Conservation (phyloP, 257 asterid genomes). For the Jacaranda mimosifolia region DNA sequence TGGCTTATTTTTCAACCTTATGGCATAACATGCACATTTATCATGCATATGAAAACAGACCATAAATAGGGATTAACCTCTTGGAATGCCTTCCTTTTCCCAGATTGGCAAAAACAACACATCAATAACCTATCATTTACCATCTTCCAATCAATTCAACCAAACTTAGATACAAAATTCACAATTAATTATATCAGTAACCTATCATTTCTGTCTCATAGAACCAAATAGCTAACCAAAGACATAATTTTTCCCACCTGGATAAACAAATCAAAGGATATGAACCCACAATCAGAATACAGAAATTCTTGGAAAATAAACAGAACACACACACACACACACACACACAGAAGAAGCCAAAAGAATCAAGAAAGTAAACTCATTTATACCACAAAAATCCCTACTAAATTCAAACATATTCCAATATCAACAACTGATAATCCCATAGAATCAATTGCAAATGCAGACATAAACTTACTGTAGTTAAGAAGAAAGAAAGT, state of each 20-base stretch:
- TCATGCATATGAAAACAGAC: background rate
- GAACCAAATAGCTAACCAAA: constrained; percentile 6
- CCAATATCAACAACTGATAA: background rate
- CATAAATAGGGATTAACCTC: background rate
- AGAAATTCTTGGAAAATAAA: background rate
- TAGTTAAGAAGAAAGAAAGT: background rate
- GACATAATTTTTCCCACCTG: background rate
- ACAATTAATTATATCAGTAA: background rate
- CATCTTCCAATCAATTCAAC: background rate
- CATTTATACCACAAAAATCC: background rate
- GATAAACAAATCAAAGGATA: constrained; percentile 10
- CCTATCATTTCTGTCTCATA: constrained; percentile 4
- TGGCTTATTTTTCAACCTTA: background rate
- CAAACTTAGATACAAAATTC: background rate
- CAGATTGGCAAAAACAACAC: background rate
- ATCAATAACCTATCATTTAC: background rate
- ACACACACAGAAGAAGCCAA: background rate
- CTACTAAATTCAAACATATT: background rate
- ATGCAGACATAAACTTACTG: constrained; percentile 31
- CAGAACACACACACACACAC: background rate
- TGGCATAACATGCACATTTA: background rate
- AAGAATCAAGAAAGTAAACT: background rate
- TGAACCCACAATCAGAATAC: background rate
- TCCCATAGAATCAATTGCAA: background rate
- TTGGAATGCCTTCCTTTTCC: background rate